Conservation (phyloP, 805 yeast species). For the Priceomyces medius region DNA sequence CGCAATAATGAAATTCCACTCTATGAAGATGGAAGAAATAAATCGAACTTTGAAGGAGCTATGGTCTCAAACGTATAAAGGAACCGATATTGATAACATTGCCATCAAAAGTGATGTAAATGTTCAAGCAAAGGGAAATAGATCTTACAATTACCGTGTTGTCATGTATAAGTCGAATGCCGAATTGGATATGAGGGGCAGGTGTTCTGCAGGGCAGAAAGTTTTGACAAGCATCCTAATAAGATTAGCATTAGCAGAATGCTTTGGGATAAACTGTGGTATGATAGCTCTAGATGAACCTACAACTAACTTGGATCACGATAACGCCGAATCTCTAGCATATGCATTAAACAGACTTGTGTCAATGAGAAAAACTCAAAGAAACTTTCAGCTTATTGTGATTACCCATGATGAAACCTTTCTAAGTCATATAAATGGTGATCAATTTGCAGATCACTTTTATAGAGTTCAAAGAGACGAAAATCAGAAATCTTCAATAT, state of each 20-base stretch:
- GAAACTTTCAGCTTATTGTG: conserved; percentile 89
- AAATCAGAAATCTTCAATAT: conserved; percentile 76
- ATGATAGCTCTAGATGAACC: conserved; percentile 97
- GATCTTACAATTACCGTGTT: conserved; percentile 88
- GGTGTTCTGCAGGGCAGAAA: conserved; percentile 98
- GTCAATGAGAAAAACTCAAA: conserved; percentile 69
- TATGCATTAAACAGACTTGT: conserved; percentile 74
- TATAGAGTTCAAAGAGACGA: conserved; percentile 79
- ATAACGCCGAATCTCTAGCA: conserved; percentile 86
- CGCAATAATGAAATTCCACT: conserved; percentile 92
- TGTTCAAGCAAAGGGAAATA: conserved; percentile 45
- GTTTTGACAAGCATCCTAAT: conserved; percentile 91
- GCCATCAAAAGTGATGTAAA: conserved; percentile 79
- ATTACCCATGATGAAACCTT: conserved; percentile 97
- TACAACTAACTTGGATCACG: conserved; percentile 90
- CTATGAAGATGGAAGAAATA: conserved; percentile 88
- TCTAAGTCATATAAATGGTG: conserved; percentile 79
- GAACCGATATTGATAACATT: conserved; percentile 92
- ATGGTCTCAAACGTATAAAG: conserved; percentile 93
- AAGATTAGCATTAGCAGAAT: conserved; percentile 88
- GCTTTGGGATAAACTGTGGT: conserved; percentile 94
- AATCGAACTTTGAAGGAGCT: conserved; percentile 84
- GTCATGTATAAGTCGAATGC: conserved; percentile 92
- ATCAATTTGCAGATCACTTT: conserved; percentile 81
- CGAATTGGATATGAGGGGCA: conserved; percentile 95